Base-by-base conservation (phyloP, 768 basidiomycete genomes). In the Amanita pseudoporphyria region DNA sequence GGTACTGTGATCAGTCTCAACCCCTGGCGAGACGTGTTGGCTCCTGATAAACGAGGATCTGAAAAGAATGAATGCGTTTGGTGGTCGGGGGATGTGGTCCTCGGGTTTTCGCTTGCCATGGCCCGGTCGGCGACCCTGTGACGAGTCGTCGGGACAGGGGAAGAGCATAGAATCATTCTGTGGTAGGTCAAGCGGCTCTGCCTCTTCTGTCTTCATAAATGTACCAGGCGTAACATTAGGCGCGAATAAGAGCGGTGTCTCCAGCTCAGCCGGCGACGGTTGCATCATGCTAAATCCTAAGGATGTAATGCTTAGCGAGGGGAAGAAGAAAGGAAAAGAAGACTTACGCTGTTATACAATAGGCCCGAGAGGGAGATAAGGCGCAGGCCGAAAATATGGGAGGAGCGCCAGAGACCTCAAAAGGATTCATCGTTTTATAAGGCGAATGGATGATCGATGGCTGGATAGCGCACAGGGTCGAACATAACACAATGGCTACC, bases 31-130 rank as follows among this genome's bases (percentile, higher is more conserved):
- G 55, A 89, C 84, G 56, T 84, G 83, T 57, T 85, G 81, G 56
- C 71, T 75, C 67, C 84, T 85, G 63, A 88, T 85, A 65, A 88
- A 88, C 0, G 82, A 81, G 0, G 84, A 85, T 53, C 87, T 82
- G 72, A 89, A 90, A 58, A 90, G 76, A 60, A 89, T 90, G 68
- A 90, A 90, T 21, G 87, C 87, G 58, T 90, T 89, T 2, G 87
- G 84, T 1, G 87, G 87, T 37, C 87, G 84, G 14, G 87, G 87
- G 54, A 90, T 85, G 61, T 88, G 84, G 54, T 83, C 77, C 22
- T 79, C 77, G 12, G 78, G 76, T 60, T 82, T 84, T 67, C 84
- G 83, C 71, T 79, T 84, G 41, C 74, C 69, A 57, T 86, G 84
- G 0, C 74, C 72, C 5, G 70, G 62, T 35, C 72, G 73, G 32